Evolutionary conservation across 306 rosid genomes (phyloP), one percentile per base, ranked within the genome.

Genomic region (Citrullus mucosospermus): DNA sequence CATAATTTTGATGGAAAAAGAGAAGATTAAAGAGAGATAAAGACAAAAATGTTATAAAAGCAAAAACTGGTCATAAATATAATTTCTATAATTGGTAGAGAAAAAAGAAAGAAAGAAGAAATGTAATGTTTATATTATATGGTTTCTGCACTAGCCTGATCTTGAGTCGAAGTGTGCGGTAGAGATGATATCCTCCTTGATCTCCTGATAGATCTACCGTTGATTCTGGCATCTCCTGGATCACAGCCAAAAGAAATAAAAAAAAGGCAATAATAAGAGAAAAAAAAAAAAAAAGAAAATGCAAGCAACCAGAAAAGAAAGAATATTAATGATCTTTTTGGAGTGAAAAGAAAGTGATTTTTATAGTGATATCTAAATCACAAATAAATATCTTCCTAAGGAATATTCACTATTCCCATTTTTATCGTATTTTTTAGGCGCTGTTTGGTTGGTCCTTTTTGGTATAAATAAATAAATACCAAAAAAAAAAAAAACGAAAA

Each of bases 131-230:
- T 25, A 60, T 63, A 32, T 4, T 3, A 48, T 72, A 71, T 25
- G 9, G 43, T 28, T 32, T 72, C 15, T 38, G 39, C 55, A 62
- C 84, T 46, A 3, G 84, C 97, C 97, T 91, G 97, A 69, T 93
- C 97, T 51, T 78, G 78, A 6, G 78, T 78, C 16, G 92, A 80
- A 60, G 75, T 83, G 77, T 13, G 75, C 56, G 88, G 89, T 14
- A 59, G 82, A 72, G 90, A 84, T 81, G 83, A 34, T 71, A 82
- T 78, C 65, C 81, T 88, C 51, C 84, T 85, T 3, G 62, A 77
- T 82, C 88, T 84, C 78, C 77, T 88, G 28, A 38, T 62, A 80
- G 68, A 16, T 62, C 90, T 70, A 9, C 86, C 72, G 80, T 13
- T 81, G 71, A 61, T 54, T 77, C 53, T 75, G 15, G 80, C 77